Percentiles rank a stretch among this genome's conserved stretches.
Conservation (phyloP, 805 yeast genomes). For the Ogataea salicorniae region DNA sequence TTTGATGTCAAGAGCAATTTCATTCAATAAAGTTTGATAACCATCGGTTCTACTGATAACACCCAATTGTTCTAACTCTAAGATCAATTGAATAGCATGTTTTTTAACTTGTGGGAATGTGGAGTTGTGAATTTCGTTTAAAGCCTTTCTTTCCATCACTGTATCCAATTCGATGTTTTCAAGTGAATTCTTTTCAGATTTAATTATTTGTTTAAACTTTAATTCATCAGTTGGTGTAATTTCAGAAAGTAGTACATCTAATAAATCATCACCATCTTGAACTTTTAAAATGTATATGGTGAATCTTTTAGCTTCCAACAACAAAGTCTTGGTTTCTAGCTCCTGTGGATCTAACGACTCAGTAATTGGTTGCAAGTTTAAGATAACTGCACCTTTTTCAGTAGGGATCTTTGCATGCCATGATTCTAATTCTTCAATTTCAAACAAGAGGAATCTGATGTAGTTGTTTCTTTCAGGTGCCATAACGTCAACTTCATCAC, state of each 20-base stretch:
- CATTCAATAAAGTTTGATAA: constrained; percentile 75
- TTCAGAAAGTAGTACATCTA: constrained; percentile 48
- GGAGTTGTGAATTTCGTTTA: constrained; percentile 31
- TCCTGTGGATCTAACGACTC: constrained; percentile 37
- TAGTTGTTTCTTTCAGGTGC: constrained; percentile 46
- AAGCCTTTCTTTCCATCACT: constrained; percentile 35
- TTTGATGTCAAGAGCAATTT: constrained; percentile 75
- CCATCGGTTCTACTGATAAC: constrained; percentile 60
- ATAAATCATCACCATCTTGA: constrained; percentile 68
- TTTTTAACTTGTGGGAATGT: constrained; percentile 75
- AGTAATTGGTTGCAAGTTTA: constrained; percentile 20
- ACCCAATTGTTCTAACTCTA: constrained; percentile 70
- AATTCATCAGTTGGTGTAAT: constrained; percentile 67
- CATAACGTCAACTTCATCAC: constrained; percentile 37
- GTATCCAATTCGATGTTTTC: constrained; percentile 10
- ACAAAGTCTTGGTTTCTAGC: constrained; percentile 37
- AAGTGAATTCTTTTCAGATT: constrained; percentile 37
- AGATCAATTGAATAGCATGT: constrained; percentile 63
- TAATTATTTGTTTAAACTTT: constrained; percentile 50
- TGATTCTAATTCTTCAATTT: constrained; percentile 16
- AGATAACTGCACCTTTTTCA: constrained; percentile 12
- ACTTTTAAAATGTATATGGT: constrained; percentile 78
- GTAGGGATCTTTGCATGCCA: constrained; percentile 17
- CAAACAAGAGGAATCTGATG: constrained; percentile 25
- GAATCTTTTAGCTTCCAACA: constrained; percentile 77